Evolutionary conservation across 306 rosid genomes (phyloP).

Genomic region (Ormosia semicastrata): DNA sequence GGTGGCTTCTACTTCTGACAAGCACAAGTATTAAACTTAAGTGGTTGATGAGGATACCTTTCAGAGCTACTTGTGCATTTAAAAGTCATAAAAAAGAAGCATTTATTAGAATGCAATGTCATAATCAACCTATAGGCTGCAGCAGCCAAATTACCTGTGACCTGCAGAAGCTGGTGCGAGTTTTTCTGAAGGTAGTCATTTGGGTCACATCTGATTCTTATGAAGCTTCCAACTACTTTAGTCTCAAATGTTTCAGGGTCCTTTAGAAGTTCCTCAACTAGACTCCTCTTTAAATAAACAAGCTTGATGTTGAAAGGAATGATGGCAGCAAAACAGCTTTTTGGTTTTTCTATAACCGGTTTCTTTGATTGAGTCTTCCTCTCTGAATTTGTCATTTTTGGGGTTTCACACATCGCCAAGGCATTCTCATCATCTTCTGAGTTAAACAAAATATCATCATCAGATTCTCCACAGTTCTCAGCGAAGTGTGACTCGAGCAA

Average conservation of each 20-base stretch:
- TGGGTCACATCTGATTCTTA: slow-evolving; percentile 73
- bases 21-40: slow-evolving; percentile 8
- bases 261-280: slow-evolving; percentile 59
- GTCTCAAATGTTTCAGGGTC: slow-evolving; percentile 52
- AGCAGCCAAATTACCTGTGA: slow-evolving; percentile 49
- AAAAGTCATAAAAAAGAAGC: slow-evolving; percentile 5
- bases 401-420: slow-evolving; percentile 16
- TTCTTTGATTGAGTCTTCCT: slow-evolving; percentile 34
- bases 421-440: slow-evolving; percentile 42
- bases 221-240: slow-evolving; percentile 77
- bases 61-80: not conserved
- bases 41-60: not conserved
- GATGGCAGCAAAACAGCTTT: slow-evolving; percentile 69
- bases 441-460: slow-evolving; percentile 34
- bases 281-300: slow-evolving; percentile 61
- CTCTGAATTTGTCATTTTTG: slow-evolving; percentile 7
- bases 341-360: slow-evolving; percentile 36
- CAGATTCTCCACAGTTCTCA: slow-evolving; percentile 43
- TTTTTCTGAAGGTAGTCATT: slow-evolving; percentile 81
- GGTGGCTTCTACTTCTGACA: slow-evolving; percentile 5
- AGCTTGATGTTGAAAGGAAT: slow-evolving; percentile 65
- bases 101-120: slow-evolving; percentile 3
- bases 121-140: not conserved
- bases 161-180: slow-evolving; percentile 76
- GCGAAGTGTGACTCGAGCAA: slow-evolving; percentile 68